Conservation (phyloP, 441 rosid genomes). For the Adansonia grandidieri region DNA sequence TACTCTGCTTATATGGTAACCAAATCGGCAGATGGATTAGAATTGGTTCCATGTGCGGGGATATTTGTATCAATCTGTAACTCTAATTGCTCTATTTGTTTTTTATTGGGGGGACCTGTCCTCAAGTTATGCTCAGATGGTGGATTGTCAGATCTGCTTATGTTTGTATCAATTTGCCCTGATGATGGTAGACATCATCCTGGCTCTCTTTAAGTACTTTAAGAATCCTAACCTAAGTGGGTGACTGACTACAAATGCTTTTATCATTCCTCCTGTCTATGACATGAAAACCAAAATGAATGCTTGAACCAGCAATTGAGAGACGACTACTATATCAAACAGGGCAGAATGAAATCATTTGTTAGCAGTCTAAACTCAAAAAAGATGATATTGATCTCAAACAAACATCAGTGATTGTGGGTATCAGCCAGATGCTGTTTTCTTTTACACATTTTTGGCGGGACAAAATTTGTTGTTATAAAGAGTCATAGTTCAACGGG, state of each 20-base stretch:
- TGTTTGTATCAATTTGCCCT: background rate
- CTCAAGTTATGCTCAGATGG: conserved; percentile 4
- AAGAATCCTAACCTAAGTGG: conserved; percentile 13
- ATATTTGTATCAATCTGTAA: background rate
- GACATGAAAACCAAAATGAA: background rate
- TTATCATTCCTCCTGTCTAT: background rate
- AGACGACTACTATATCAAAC: background rate
- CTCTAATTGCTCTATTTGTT: background rate
- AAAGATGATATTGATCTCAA: background rate
- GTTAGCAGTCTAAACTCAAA: background rate
- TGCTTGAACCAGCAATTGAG: background rate
- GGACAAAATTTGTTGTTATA: conserved; percentile 7
- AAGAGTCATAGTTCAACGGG: background rate
- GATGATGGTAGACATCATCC: background rate
- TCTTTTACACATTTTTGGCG: background rate
- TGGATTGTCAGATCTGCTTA: background rate
- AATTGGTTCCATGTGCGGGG: background rate
- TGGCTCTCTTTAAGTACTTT: background rate
- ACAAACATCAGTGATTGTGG: no score
- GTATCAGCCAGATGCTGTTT: background rate
- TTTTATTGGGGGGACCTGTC: conserved; percentile 1
- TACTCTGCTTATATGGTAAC: no score
- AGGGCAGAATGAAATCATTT: no score
- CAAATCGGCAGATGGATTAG: background rate
- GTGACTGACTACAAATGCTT: background rate